phyloP scores from a whole-genome alignment of 306 rosid genomes.

The Corylus americana region DNA sequence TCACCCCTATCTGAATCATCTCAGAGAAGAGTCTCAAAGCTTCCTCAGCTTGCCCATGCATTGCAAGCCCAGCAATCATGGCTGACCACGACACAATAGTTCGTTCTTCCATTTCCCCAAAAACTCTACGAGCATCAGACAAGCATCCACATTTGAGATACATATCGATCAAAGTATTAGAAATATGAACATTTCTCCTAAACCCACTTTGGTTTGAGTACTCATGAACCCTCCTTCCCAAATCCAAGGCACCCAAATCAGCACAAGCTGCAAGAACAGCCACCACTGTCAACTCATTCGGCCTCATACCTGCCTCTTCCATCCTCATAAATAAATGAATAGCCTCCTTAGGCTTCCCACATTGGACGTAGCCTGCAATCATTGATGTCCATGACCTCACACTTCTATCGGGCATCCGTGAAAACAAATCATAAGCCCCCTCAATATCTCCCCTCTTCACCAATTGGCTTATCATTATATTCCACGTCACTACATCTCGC shows the following conservation, averaged over 20 bases:
- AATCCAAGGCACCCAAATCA: conserved; percentile 49
- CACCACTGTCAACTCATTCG: conserved; percentile 52
- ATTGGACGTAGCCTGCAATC: conserved; percentile 51
- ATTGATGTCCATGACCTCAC: conserved; percentile 69
- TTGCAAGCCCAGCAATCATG: conserved; percentile 55
- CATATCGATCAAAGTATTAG: conserved; percentile 53
- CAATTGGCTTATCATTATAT: conserved; percentile 51
- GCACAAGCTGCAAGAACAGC: conserved; percentile 59
- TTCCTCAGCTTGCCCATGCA: conserved; percentile 54
- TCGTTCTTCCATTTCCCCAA: conserved; percentile 34
- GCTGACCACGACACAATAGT: conserved; percentile 61
- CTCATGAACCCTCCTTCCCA: conserved; percentile 50
- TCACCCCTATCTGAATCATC: conserved; percentile 42
- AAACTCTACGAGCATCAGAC: conserved; percentile 42
- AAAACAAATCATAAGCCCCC: conserved; percentile 48
- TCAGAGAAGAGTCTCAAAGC: conserved; percentile 39
- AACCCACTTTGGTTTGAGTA: conserved; percentile 36
- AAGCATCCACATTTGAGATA: conserved; percentile 64
- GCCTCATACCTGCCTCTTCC: conserved; percentile 48
- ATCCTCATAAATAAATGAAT: conserved; percentile 39
- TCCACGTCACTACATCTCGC: conserved; percentile 52
- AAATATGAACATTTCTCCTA: conserved; percentile 35
- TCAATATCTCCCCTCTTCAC: conserved; percentile 30
- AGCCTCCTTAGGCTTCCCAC: conserved; percentile 55
- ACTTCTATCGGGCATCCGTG: conserved; percentile 37